Evolutionary conservation across 1,139 yeast species (phyloP).

Genomic region (Hemisphaericaspora lyxosophila): DNA sequence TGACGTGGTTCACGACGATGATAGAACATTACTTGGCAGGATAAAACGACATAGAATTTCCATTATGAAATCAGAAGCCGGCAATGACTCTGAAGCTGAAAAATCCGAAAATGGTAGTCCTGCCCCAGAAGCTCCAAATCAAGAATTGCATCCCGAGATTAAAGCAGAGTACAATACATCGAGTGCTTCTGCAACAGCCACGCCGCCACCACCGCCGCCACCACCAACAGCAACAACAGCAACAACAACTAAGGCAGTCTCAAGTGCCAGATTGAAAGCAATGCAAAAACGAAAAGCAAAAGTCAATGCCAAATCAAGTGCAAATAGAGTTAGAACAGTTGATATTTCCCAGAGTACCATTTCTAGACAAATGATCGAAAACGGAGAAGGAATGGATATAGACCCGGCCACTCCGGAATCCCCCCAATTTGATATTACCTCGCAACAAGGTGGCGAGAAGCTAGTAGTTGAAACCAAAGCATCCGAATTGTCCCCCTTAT

Average conservation of each 20-base stretch:
- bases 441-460: constrained; percentile 78
- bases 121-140: constrained; percentile 10
- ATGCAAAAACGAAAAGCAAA: constrained; percentile 93
- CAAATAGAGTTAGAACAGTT: constrained; percentile 54
- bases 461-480: constrained; percentile 80
- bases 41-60: constrained; percentile 32
- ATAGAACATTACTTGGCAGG: constrained; percentile 29
- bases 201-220: constrained; percentile 16
- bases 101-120: constrained; percentile 4
- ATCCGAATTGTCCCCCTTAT: constrained; percentile 65
- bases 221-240: too few relatives aligned
- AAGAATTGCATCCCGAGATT: constrained; percentile 11
- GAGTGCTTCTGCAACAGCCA: constrained; percentile 13
- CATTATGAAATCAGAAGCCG: constrained; percentile 12
- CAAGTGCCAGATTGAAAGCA: constrained; percentile 84
- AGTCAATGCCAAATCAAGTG: constrained; percentile 65
- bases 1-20: constrained; percentile 16
- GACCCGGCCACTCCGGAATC: constrained; percentile 13
- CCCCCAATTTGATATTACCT: constrained; percentile 57
- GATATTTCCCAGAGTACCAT: constrained; percentile 81
- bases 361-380: constrained; percentile 54
- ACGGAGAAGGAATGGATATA: constrained; percentile 19
- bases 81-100: constrained; percentile 9
- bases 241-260: constrained; percentile 31
- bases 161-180: constrained; percentile 11